phyloP scores from a whole-genome alignment of 2,329 filamentous ascomycete species.

The Fusarium goolgardi region DNA sequence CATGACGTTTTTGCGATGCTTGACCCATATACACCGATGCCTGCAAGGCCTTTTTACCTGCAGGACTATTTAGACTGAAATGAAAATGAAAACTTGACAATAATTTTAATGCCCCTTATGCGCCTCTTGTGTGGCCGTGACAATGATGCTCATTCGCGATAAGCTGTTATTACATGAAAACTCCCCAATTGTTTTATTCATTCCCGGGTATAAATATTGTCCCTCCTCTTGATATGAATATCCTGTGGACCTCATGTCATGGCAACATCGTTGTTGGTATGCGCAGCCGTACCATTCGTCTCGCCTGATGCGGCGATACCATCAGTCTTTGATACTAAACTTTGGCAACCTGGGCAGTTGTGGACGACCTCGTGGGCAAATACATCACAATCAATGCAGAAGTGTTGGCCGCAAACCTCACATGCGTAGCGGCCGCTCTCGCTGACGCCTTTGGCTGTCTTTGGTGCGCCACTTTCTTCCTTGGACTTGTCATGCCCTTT shows the following conservation, averaged over 20 bases:
- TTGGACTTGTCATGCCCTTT: conserved; percentile 40
- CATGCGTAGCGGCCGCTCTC: conserved; percentile 92
- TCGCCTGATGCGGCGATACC: conserved; percentile 35
- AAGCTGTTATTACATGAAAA: conserved; percentile 24
- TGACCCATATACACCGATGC: conserved; percentile 20
- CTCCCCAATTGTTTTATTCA: conserved; percentile 21
- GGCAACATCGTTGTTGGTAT: conserved; percentile 58
- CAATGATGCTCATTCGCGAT: conserved; percentile 14
- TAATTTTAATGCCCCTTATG: conserved; percentile 13
- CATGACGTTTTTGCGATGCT: conserved; percentile 20
- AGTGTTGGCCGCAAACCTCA: conserved; percentile 86
- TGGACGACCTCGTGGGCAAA: conserved; percentile 95
- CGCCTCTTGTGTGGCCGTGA: conserved; percentile 24
- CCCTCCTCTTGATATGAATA: neutral
- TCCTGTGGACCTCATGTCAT: conserved; percentile 44
- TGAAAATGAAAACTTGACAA: conserved; percentile 11
- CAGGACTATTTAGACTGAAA: conserved; percentile 18
- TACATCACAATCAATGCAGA: conserved; percentile 98
- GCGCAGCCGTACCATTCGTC: conserved; percentile 48
- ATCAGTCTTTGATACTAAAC: conserved; percentile 50
- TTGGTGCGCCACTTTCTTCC: conserved; percentile 37
- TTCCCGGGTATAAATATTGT: conserved; percentile 31
- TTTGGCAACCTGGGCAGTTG: conserved; percentile 92
- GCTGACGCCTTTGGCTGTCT: conserved; percentile 72
- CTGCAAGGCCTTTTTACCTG: conserved; percentile 6